Conservation (phyloP, 768 basidiomycete species). For the Auriscalpium microsporum region DNA sequence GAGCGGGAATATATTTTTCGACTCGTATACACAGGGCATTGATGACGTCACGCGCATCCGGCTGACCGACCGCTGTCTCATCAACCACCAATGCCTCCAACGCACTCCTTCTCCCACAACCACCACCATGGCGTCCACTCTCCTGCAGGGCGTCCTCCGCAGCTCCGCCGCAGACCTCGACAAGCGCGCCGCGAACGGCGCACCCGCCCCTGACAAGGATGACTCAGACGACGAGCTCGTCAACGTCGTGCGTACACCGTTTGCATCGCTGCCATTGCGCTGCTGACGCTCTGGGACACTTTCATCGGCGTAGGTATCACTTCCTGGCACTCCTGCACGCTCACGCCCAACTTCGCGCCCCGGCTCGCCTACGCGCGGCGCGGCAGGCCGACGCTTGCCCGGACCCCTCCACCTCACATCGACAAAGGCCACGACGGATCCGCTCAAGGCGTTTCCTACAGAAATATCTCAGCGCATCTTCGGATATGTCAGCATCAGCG, state of each 20-base stretch:
- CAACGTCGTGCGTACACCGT: slow-evolving; percentile 47
- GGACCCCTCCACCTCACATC: slow-evolving; percentile 36
- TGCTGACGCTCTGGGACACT: slow-evolving; percentile 1
- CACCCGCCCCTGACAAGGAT: slow-evolving; percentile 30
- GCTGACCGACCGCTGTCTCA: no score
- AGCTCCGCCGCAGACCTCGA: slow-evolving; percentile 36
- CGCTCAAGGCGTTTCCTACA: slow-evolving; percentile 66
- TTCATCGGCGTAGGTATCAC: slow-evolving; percentile 40
- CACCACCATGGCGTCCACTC: slow-evolving; percentile 22
- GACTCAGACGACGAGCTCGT: slow-evolving; percentile 66
- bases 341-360: slow-evolving; percentile 41
- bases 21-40: no score
- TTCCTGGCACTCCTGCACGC: slow-evolving; percentile 58
- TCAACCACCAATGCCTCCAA: not conserved
- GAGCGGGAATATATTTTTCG: no score
- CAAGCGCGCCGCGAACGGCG: slow-evolving; percentile 15
- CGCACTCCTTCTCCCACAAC: not conserved
- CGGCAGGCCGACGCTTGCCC: slow-evolving; percentile 38
- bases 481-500: slow-evolving; percentile 44
- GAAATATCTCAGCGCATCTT: slow-evolving; percentile 79
- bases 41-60: no score
- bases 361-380: slow-evolving; percentile 33
- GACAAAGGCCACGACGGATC: slow-evolving; percentile 35
- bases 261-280: not conserved
- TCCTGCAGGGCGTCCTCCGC: slow-evolving; percentile 63